Evolutionary conservation across 768 basidiomycete genomes (phyloP).

Genomic region (Leccinum obscurum): DNA sequence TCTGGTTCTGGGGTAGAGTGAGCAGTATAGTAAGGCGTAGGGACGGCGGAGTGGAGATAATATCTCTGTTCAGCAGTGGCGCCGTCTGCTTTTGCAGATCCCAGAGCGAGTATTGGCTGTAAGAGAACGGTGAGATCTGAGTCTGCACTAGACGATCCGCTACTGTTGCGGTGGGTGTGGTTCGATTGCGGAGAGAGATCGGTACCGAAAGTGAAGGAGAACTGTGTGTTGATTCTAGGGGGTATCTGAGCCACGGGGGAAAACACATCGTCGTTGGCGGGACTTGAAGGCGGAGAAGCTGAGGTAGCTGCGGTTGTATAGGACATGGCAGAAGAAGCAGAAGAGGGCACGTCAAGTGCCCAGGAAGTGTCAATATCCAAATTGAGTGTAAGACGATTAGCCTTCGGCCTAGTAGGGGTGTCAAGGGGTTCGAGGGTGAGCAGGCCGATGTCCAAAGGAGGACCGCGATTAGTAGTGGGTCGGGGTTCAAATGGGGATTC

Average conservation of each 20-base stretch:
- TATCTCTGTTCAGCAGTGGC: conserved; percentile 17
- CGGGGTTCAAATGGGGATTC: conserved; percentile 25
- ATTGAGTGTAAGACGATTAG: conserved; percentile 25
- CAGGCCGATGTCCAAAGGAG: conserved; percentile 15
- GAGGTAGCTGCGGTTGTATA: conserved; percentile 20
- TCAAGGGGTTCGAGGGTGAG: conserved; percentile 9
- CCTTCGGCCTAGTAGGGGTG: conserved; percentile 8
- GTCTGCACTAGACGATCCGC: conserved; percentile 18
- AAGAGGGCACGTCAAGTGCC: conserved; percentile 15
- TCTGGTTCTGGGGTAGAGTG: conserved; percentile 33
- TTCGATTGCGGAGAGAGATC: conserved; percentile 10
- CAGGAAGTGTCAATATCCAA: conserved; percentile 21
- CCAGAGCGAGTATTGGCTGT: conserved; percentile 9
- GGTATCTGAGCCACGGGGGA: conserved; percentile 1
- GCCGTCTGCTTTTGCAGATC: conserved; percentile 14
- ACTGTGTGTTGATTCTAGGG: conserved; percentile 5
- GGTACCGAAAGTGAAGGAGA: conserved; percentile 13
- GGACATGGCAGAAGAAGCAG: conserved; percentile 27
- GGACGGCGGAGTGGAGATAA: conserved; percentile 21
- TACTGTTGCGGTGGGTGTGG: conserved; percentile 1
- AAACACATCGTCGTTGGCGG: conserved; percentile 17
- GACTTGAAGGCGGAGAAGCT: conserved; percentile 12
- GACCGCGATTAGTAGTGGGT: conserved; percentile 1
- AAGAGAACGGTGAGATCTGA: conserved; percentile 25
- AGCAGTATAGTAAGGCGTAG: conserved; percentile 36